Base-by-base conservation (phyloP, 2,329 filamentous ascomycete species). In the Ploettnerulaceae sp. region DNA sequence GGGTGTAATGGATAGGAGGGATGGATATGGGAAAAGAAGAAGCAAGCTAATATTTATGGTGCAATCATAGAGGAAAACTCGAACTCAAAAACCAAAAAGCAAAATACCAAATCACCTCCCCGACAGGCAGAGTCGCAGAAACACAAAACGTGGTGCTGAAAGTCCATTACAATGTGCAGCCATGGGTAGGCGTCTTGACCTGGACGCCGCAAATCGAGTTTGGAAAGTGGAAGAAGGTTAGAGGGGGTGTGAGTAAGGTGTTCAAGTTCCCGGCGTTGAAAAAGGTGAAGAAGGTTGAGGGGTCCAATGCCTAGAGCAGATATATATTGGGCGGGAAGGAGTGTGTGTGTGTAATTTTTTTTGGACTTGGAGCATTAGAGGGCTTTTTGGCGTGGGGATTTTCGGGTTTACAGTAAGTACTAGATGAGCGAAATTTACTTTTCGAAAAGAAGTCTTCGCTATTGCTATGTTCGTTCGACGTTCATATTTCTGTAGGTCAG, bases 91-190 rank as follows among this genome's bases (percentile, higher is more conserved):
- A 90, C 67, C 88, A 95, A 66, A 85, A 84, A 63, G 86, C 90
- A 2, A 98, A 98, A 69, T 98, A 98, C 73, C 89, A 95, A 65
- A 93, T 98, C 69, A 95, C 90, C 4, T 89, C 96, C 66, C 86
- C 91, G 8, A 78, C 77, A 8, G 86, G 90, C 51, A 82, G 82
- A 66, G 75, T 97, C 56, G 86, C 87, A 35, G 76, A 84, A 61
- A 74, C 81, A 38, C 71, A 76, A 40, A 82, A 93, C 64, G 88
- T 91, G 47, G 82, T 79, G 22, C 72, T 98, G 53, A 81, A 83
- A 60, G 72, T 97, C 43, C 84, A 93, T 63, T 98, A 95, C 81
- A 97, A 97, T 69, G 86, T 97, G 50, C 93, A 98, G 73, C 93
- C 93, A 24, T 97, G 91, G 88, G 89, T 98, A 8, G 93, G 93